phyloP scores from a whole-genome alignment of 768 basidiomycete genomes.

The Ephemerocybe angulata region DNA sequence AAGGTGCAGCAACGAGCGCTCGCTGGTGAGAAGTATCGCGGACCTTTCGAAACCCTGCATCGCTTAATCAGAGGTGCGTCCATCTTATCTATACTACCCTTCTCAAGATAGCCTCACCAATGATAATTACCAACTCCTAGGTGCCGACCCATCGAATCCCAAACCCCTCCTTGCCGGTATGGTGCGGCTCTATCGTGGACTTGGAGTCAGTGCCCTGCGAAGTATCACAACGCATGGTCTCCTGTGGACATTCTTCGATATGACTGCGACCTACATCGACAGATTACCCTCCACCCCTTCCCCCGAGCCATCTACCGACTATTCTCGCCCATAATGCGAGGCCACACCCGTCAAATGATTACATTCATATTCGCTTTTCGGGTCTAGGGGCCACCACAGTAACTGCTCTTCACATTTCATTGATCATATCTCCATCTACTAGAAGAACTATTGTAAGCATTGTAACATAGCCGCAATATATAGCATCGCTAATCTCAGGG shows the following conservation, averaged over 20 bases:
- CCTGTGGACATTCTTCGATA: conserved; percentile 91
- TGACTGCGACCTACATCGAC: conserved; percentile 73
- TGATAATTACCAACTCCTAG: conserved; percentile 30
- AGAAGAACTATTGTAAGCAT: conserved; percentile 15
- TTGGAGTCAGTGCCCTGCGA: conserved; percentile 89
- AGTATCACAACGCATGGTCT: conserved; percentile 93
- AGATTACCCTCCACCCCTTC: conserved; percentile 31
- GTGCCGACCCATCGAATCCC: conserved; percentile 75
- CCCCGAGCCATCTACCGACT: background rate
- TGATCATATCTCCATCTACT: conserved; percentile 8
- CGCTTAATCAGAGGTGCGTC: conserved; percentile 74
- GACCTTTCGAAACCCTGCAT: conserved; percentile 67
- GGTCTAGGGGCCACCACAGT: too few relatives aligned
- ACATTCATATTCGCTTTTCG: too few relatives aligned
- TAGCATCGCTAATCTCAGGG: background rate
- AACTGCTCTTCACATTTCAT: background rate
- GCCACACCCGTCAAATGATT: background rate
- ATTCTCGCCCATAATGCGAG: background rate
- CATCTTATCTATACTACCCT: background rate
- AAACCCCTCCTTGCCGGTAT: conserved; percentile 75
- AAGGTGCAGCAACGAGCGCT: conserved; percentile 93
- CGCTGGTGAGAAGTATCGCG: conserved; percentile 70
- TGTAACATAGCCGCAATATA: conserved; percentile 9
- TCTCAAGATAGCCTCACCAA: conserved; percentile 1
- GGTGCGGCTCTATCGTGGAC: conserved; percentile 84